These are phyloP conservation scores for Acacia concinna DNA, from an alignment of 331 rosid species.

Conservation along the genomic window DNA sequence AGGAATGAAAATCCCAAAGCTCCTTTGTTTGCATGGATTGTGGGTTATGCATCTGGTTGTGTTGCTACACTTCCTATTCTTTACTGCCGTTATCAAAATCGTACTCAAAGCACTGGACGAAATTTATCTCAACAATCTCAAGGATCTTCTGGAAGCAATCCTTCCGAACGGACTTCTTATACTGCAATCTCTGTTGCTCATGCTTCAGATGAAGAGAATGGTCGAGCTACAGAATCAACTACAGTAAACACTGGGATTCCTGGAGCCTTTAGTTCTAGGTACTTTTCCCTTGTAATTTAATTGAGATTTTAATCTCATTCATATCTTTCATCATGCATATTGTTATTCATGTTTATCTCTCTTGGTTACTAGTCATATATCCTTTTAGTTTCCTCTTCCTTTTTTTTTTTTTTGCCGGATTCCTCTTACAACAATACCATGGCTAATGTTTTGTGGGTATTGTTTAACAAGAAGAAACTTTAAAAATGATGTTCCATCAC, in stretches of 20 bases:
- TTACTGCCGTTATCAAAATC: slow-evolving; percentile 51
- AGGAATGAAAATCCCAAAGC: slow-evolving; percentile 56
- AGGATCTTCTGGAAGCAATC: slow-evolving; percentile 42
- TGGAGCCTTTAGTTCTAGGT: slow-evolving; percentile 47
- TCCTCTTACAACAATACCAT: background rate
- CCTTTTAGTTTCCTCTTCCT: background rate
- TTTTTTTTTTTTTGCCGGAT: too few relatives aligned
- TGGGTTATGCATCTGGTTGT: slow-evolving; percentile 68
- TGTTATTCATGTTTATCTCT: background rate
- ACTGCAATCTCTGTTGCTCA: slow-evolving; percentile 48
- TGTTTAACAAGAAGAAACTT: background rate
- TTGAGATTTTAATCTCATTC: slow-evolving; percentile 5
- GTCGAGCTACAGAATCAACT: slow-evolving; percentile 34
- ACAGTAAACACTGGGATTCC: slow-evolving; percentile 35
- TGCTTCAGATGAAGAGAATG: slow-evolving; percentile 41
- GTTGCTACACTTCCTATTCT: slow-evolving; percentile 63
- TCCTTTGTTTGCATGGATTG: slow-evolving; percentile 57
- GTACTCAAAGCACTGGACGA: slow-evolving; percentile 38
- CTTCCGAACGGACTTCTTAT: slow-evolving; percentile 49
- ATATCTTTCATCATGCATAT: slow-evolving; percentile 4
- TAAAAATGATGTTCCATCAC: background rate
- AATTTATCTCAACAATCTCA: slow-evolving; percentile 40
- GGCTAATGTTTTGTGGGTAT: background rate
- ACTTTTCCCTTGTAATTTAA: background rate
- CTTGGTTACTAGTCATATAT: background rate